phyloP scores from a whole-genome alignment of 768 basidiomycete genomes.

The Phylloporus arenicola region DNA sequence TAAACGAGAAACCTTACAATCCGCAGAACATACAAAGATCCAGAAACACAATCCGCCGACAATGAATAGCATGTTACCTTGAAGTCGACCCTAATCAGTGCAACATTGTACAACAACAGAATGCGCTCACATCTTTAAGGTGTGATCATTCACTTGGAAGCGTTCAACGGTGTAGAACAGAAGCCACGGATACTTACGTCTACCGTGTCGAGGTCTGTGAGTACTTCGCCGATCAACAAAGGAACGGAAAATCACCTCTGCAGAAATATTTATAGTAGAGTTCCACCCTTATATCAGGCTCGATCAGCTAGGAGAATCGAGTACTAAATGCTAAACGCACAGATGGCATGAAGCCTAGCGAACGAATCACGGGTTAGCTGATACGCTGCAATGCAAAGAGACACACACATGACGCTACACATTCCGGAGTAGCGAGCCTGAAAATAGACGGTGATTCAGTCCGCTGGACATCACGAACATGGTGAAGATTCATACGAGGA shows the following conservation, averaged over 20 bases:
- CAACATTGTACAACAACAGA: too few species aligned
- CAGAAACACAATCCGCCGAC: too few species aligned
- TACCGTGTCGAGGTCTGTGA: not conserved
- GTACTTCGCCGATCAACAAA: not conserved
- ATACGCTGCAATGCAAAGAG: too few species aligned
- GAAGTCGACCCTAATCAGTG: too few species aligned
- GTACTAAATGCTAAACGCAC: not conserved
- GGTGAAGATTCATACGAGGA: not conserved
- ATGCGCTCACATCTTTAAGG: too few species aligned
- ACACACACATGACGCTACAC: not conserved
- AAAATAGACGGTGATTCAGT: not conserved
- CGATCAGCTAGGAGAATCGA: not conserved
- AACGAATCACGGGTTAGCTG: not conserved
- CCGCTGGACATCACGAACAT: not conserved
- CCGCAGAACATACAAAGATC: too few species aligned
- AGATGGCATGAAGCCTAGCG: not conserved
- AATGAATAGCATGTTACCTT: too few species aligned
- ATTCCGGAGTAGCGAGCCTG: not conserved
- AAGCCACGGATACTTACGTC: too few species aligned
- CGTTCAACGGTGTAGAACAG: too few species aligned
- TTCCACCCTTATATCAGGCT: not conserved
- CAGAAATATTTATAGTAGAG: too few species aligned
- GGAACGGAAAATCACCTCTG: not conserved
- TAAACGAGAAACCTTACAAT: too few species aligned
- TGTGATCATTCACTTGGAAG: too few species aligned